Conservation (phyloP, 208 protist species). For the Trypanosoma cruzi region DNA sequence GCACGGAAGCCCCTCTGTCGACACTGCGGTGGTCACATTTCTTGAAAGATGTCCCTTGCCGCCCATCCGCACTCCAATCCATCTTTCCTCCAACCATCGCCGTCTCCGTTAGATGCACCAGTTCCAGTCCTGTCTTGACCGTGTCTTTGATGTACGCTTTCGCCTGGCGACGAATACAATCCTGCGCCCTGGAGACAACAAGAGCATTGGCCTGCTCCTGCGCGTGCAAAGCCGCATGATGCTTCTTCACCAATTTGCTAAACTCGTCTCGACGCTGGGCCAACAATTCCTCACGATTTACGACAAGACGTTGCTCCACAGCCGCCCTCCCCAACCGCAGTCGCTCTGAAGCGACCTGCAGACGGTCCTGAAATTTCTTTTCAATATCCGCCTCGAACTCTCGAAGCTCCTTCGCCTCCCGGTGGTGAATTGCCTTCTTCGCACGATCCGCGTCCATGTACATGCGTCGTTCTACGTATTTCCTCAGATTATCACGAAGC, state of each 20-base stretch:
- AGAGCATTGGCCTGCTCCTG: constrained; percentile 29
- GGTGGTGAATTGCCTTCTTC: constrained; percentile 27
- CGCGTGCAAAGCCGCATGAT: constrained; percentile 22
- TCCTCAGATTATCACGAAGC: constrained; percentile 33
- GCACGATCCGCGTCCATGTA: constrained; percentile 45
- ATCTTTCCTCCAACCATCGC: background rate
- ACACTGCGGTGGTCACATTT: background rate
- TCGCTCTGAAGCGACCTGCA: constrained; percentile 24
- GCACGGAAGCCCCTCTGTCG: background rate
- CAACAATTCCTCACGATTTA: constrained; percentile 33
- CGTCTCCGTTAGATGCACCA: constrained; percentile 15
- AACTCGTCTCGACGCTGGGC: constrained; percentile 31
- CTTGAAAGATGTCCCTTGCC: constrained; percentile 19
- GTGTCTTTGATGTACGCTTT: constrained; percentile 28
- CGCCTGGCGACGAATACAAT: constrained; percentile 34
- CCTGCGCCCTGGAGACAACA: constrained; percentile 28
- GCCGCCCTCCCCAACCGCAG: constrained; percentile 21
- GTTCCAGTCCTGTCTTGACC: constrained; percentile 36
- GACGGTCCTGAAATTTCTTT: constrained; percentile 26
- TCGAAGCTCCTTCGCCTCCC: constrained; percentile 33
- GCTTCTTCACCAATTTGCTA: constrained; percentile 23
- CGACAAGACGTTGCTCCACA: constrained; percentile 28
- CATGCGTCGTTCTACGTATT: constrained; percentile 36
- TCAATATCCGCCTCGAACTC: constrained; percentile 28
- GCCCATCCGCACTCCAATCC: constrained; percentile 14